Base-by-base conservation (phyloP, 1,139 yeast genomes). In the Williopsis jadinii region DNA sequence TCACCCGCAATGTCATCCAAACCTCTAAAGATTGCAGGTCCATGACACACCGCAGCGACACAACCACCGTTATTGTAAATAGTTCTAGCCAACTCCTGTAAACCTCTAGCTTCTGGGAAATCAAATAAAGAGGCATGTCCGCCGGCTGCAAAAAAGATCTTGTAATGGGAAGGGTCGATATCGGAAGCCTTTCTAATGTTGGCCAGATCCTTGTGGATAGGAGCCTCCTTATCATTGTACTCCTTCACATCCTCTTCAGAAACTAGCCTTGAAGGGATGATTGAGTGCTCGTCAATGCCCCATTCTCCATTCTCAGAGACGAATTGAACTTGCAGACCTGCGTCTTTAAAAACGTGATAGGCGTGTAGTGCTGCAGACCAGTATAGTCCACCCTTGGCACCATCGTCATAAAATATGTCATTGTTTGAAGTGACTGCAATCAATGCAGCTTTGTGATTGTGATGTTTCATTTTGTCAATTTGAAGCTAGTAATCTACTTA, bases 1-100 rank as follows among this genome's bases (percentile, higher is more conserved):
- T 79, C 83, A 49, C 72, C 61, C 45, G 73, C 64, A 41, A 80
- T 53, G 48, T 71, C 73, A 35, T 56, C 63, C 48, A 77, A 59
- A 37, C 68, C 66, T 30, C 66, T 71, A 43, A 80, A 72, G 47
- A 77, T 66, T 34, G 71, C 70, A 11, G 84, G 82, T 5, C 84
- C 86, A 50, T 80, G 86, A 60, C 86, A 80, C 19, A 79, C 84
- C 12, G 84, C 81, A 33, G 78, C 58, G 27, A 79, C 72, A 34
- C 76, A 70, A 38, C 83, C 83, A 30, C 73, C 74, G 24, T 68
- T 61, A 35, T 62, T 63, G 56, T 71, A 75, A 39, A 77, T 70
- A 11, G 62, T 59, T 34, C 64, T 60, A 27, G 77, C 78, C 36
- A 75, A 48, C 28, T 57, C 50, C 44, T 71, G 77, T 40, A 78